These are phyloP conservation scores for Babesia ovis DNA, from an alignment of 169 alveolate genomes.

Conservation along the genomic window DNA sequence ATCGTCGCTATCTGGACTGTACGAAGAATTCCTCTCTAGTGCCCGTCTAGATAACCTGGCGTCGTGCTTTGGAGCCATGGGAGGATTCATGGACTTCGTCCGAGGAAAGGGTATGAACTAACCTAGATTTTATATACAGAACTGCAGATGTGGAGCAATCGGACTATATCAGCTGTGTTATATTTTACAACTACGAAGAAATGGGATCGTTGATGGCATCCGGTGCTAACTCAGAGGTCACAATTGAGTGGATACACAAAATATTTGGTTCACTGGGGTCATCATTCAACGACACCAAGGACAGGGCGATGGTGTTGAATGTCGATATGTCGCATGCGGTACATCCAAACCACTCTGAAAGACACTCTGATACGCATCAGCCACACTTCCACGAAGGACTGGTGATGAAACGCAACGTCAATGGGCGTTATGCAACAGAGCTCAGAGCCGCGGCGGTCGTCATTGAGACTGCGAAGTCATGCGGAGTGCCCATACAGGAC, in stretches of 20 bases:
- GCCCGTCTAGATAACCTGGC: slow-evolving; percentile 92
- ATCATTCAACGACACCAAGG: slow-evolving; percentile 29
- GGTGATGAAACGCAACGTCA: slow-evolving; percentile 88
- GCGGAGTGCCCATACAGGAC: slow-evolving; percentile 87
- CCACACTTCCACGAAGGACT: slow-evolving; percentile 89
- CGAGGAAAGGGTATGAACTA: slow-evolving; percentile 24
- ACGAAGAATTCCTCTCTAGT: slow-evolving; percentile 92
- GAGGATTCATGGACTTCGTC: slow-evolving; percentile 67
- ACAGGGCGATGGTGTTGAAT: slow-evolving; percentile 41
- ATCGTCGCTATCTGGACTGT: slow-evolving; percentile 89
- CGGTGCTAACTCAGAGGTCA: slow-evolving; percentile 72
- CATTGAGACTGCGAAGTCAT: slow-evolving; percentile 77
- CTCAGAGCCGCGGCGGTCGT: slow-evolving; percentile 83
- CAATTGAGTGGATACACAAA: slow-evolving; percentile 65
- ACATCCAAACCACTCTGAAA: slow-evolving; percentile 95
- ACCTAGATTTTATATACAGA: neutral
- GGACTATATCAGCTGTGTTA: slow-evolving; percentile 31
- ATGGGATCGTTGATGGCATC: slow-evolving; percentile 72
- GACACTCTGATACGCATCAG: slow-evolving; percentile 86
- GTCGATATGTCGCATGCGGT: slow-evolving; percentile 94
- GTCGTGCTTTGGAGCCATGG: slow-evolving; percentile 65
- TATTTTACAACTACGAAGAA: slow-evolving; percentile 68
- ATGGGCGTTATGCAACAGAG: slow-evolving; percentile 91
- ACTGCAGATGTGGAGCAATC: slow-evolving; percentile 10
- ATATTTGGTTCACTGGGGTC: slow-evolving; percentile 38